These are phyloP conservation scores for Pouteria glomerata DNA, from an alignment of 148 eudicot species.

Conservation along the genomic window DNA sequence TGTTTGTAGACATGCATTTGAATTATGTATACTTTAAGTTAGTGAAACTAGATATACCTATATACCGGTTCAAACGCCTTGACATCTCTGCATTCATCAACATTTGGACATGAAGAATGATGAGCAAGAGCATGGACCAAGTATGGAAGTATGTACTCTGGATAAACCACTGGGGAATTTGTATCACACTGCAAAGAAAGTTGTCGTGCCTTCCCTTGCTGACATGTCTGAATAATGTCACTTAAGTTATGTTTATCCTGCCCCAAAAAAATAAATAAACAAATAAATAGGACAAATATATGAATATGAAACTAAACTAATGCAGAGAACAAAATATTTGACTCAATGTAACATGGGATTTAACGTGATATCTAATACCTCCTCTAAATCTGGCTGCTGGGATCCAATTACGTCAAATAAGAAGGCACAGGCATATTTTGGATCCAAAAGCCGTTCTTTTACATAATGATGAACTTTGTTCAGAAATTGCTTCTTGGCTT, in stretches of 20 bases:
- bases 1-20: background rate
- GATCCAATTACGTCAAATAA: constrained; percentile 52
- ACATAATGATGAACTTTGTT: constrained; percentile 86
- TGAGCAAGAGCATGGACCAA: constrained; percentile 89
- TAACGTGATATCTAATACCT: constrained; percentile 42
- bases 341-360: background rate
- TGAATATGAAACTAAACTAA: background rate
- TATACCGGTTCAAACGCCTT: constrained; percentile 73
- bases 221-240: constrained; percentile 81
- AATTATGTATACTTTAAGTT: background rate
- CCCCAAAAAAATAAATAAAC: no score
- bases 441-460: constrained; percentile 81
- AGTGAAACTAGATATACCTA: constrained; percentile 44
- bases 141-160: constrained; percentile 72
- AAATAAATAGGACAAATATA: constrained; percentile 17
- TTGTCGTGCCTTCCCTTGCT: constrained; percentile 66
- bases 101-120: constrained; percentile 67
- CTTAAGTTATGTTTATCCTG: constrained; percentile 68
- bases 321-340: background rate
- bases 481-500: constrained; percentile 72
- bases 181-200: constrained; percentile 60
- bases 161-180: constrained; percentile 51
- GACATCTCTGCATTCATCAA: constrained; percentile 73
- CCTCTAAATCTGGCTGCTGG: constrained; percentile 52
- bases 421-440: constrained; percentile 93